Base-by-base conservation (phyloP, 139 green algal genomes). In the Chlamydomonas applanata region DNA sequence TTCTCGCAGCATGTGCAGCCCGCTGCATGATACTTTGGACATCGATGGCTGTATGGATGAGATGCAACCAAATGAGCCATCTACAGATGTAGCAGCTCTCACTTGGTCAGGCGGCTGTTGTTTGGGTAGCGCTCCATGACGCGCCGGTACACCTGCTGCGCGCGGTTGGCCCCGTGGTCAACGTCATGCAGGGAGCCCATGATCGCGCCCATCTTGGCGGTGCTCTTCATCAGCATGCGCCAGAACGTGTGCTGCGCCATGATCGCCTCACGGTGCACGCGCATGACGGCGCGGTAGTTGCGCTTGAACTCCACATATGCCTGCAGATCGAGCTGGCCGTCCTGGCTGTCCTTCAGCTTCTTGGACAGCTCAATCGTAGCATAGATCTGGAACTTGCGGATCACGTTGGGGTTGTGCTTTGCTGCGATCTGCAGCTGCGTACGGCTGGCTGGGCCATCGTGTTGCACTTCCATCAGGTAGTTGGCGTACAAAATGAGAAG, bases 401-500 rank as follows among this genome's bases (percentile, higher is more conserved):
- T 69, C 32, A 81, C 27, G 44, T 29, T 60, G 4, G 81, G 81
- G 24, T 16, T 56, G 22, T 57, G 46, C 44, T 86, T 86, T 7
- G 32, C 5, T 0, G 76, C 76, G 44, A 83, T 66, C 73, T 86
- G 81, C 68, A 86, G 76, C 81, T 86, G 81, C 1, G 81, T 86
- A 56, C 76, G 61, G 2, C 40, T 59, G 1, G 70, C 63, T 34
- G 79, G 76, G 1, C 73, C 81, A 70, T 86, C 81, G 24, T 82
- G 74, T 22, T 60, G 53, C 11, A 83, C 70, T 34, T 82, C 75
- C 33, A 87, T 36, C 24, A 84, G 25, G 49, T 82, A 80, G 60
- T 82, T 84, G 52, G 82, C 46, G 34, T 79, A 82, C 53, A 82
- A 52, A 16, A 82, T 63, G 20, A 82, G 60, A 14, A 87, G 36